Evolutionary conservation across 2,329 filamentous ascomycete genomes (phyloP), one percentile per base, ranked within the genome.

Genomic region (Pseudogymnoascus sp.): DNA sequence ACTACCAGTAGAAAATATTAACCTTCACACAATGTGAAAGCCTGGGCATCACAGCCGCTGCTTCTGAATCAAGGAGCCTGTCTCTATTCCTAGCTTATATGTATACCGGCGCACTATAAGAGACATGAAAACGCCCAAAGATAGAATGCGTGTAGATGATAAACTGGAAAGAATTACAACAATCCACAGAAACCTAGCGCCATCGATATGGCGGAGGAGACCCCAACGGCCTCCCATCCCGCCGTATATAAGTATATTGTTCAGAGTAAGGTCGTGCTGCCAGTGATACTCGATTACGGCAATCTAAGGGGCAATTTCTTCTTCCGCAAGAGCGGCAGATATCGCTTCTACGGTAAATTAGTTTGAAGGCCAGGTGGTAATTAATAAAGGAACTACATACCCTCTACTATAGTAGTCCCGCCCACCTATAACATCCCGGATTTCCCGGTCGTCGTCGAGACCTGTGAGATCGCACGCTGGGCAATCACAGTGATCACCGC

Each of bases 401-500:
- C 44, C 44, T 6, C 44, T 8, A 9, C n/a, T 12, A 33, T 55
- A 55, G 44, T 55, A 55, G 44, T 9, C 27, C n/a, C 44, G 27
- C n/a, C 44, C n/a, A 17, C 27, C 44, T 8, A 55, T 33, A 31
- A 17, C 44, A 33, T 55, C 44, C 44, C 44, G 44, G 27, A 55
- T 33, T 12, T 55, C 44, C n/a, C 44, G 27, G 27, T 55, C 44
- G 25, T 55, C 44, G n/a, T 55, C 44, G 27, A 55, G 33, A 13
- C 33, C 58, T 9, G 58, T 17, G 33, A 59, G 58, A 27, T 36
- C 58, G 36, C 58, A 59, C 2, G 33, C 33, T n/a, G 33, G 58
- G 58, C 58, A 59, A 59, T 59, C 58, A 9, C 58, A 59, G 58
- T 59, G 58, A 25, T 59, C 58, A 12, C 58, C 58, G n/a, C 58